Base-by-base conservation (phyloP, 345 rosid species). In the Lumnitzera racemosa region DNA sequence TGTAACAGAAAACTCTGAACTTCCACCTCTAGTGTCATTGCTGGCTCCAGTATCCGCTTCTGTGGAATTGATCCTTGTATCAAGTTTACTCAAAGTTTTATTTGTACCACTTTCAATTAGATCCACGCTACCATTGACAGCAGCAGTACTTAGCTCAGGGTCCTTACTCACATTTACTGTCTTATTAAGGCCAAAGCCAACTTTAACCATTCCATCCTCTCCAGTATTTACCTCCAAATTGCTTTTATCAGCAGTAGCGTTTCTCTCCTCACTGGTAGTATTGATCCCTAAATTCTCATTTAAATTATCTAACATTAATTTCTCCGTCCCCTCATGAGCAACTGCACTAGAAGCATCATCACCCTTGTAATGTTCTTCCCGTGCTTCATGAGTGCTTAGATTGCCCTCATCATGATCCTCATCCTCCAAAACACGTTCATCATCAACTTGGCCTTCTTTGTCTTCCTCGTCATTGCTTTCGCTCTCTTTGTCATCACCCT, bases 341-440 rank as follows among this genome's bases (percentile, higher is more conserved):
- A 94, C 99, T 14, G 97, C 99, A 74, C 95, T 94, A 31, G 97
- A 94, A 68, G 97, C 99, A 76, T 94, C 99, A 67, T 94, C 99
- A 12, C 79, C 96, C 74, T 73, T 86, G 67, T 91, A 91, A 62
- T 80, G 76, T 72, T 80, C 91, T 72, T 91, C 96, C 15, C 95
- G 81, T 14, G 98, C 98, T 78, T 80, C 96, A 23, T 84, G 86
- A 61, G 76, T 51, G 15, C 65, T 61, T 43, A 20, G 20, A 20
- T 70, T 87, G 58, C 64, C 66, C 48, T 63, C 84, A 49, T 77
- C 77, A 17, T 59, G 75, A 56, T 78, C 76, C 56, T 61, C 65
- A 69, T 70, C 81, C 64, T 81, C 72, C 2, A 17, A 15, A 17
- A 51, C 58, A 70, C 70, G 67, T 57, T 71, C 83, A 66, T 56